Evolutionary conservation across 345 rosid species (phyloP).

Genomic region (Euphorbia pulcherrima): DNA sequence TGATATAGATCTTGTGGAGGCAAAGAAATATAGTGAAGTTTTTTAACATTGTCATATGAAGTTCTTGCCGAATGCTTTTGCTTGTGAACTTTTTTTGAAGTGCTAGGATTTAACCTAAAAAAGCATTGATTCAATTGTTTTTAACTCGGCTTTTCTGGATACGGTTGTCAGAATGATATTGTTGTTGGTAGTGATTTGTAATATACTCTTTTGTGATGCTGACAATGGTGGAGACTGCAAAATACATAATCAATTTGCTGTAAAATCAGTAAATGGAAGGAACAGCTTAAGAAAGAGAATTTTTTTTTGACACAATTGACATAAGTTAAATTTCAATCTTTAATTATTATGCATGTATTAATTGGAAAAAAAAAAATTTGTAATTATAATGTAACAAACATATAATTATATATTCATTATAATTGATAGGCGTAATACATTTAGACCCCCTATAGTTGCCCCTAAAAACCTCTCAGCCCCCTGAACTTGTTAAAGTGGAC

Average conservation of each 20-base stretch:
- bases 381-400: too few relatives aligned
- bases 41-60: neutral
- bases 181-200: slow-evolving; percentile 10
- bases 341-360: too few relatives aligned
- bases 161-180: slow-evolving; percentile 8
- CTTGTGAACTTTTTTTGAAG: slow-evolving; percentile 1
- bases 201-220: neutral
- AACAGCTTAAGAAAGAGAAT: neutral
- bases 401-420: too few relatives aligned
- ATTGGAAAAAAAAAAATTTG: too few relatives aligned
- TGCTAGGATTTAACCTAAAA: neutral
- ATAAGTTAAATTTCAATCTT: too few relatives aligned
- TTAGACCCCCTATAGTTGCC: too few relatives aligned
- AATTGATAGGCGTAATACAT: too few relatives aligned
- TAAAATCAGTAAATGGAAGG: neutral
- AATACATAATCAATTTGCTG: neutral
- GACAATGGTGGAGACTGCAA: neutral
- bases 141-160: neutral
- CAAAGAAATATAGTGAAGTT: neutral
- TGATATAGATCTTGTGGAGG: neutral
- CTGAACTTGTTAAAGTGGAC: too few relatives aligned
- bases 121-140: slow-evolving; percentile 19
- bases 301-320: too few relatives aligned
- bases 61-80: neutral
- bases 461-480: too few relatives aligned